A percentile compares a stretch with the other conserved stretches of the same genome.
phyloP scores from a whole-genome alignment of 2,329 filamentous ascomycete genomes.

The Teratosphaeria viscida region DNA sequence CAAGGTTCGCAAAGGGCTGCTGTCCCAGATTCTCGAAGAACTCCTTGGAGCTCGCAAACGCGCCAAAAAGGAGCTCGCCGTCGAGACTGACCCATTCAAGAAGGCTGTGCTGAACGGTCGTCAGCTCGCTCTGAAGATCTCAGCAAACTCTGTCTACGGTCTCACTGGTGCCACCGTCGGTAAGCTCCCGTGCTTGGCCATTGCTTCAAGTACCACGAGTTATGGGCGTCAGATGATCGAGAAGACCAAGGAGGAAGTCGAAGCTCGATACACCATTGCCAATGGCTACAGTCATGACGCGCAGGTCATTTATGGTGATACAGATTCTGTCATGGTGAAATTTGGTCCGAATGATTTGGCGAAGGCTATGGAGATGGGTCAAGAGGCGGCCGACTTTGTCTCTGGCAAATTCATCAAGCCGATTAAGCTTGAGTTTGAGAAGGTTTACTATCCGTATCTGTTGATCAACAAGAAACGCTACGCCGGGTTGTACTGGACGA shows the following conservation, averaged over 20 bases:
- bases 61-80: constrained; percentile 79
- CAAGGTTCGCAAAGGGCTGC: constrained; percentile 79
- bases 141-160: constrained; percentile 96
- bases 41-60: constrained; percentile 83
- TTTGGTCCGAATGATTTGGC: constrained; percentile 81
- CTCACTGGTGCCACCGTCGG: constrained; percentile 91
- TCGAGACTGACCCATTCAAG: constrained; percentile 91
- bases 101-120: constrained; percentile 96
- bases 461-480: constrained; percentile 99
- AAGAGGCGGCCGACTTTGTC: constrained; percentile 81
- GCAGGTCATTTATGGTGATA: constrained; percentile 96
- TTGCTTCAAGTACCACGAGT: constrained; percentile 92
- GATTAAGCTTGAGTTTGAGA: constrained; percentile 98
- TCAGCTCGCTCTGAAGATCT: constrained; percentile 90
- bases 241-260: constrained; percentile 92
- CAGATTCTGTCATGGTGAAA: constrained; percentile 99
- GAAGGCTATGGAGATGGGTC: constrained; percentile 88
- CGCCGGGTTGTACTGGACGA: constrained; percentile 95
- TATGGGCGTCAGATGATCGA: constrained; percentile 99
- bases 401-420: constrained; percentile 90
- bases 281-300: constrained; percentile 94
- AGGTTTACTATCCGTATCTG: constrained; percentile 95
- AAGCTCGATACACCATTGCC: constrained; percentile 76
- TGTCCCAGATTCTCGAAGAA: constrained; percentile 94
- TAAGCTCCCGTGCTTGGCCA: constrained; percentile 87